phyloP scores from a whole-genome alignment of 2,329 filamentous ascomycete genomes.

The Neurospora crassa region DNA sequence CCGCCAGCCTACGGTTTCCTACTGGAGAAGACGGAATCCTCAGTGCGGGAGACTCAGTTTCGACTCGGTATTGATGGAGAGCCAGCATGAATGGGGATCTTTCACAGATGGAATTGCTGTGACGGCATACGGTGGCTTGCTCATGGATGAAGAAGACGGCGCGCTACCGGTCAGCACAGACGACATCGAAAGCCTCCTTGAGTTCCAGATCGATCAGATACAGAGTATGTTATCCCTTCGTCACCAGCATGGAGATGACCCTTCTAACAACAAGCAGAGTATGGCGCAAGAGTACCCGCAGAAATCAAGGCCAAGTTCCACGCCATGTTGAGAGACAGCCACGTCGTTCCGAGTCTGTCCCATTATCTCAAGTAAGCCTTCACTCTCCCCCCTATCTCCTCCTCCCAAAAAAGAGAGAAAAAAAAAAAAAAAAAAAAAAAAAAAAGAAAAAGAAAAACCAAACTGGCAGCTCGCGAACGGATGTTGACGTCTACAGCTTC shows the following conservation, averaged over 20 bases:
- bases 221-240: conserved; percentile 48
- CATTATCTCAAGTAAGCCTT: conserved; percentile 59
- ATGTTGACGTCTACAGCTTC: conserved; percentile 44
- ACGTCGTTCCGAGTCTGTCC: conserved; percentile 59
- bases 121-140: conserved; percentile 43
- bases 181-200: conserved; percentile 70
- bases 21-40: conserved; percentile 54
- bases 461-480: conserved; percentile 8
- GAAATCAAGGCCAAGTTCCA: conserved; percentile 64
- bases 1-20: conserved; percentile 60
- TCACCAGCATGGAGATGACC: not conserved
- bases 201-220: conserved; percentile 82
- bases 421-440: too few relatives aligned
- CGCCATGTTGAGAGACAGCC: conserved; percentile 56
- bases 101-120: conserved; percentile 16
- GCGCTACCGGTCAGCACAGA: conserved; percentile 56
- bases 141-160: conserved; percentile 24
- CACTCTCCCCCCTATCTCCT: not conserved
- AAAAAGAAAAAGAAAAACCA: too few relatives aligned
- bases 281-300: conserved; percentile 68
- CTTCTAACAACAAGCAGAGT: conserved; percentile 37
- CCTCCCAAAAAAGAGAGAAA: too few relatives aligned
- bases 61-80: conserved; percentile 43
- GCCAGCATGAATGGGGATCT: conserved; percentile 41
- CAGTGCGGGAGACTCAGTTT: conserved; percentile 47